Base-by-base conservation (phyloP, 164 flowering plant genomes). In the Vitis amurensis region DNA sequence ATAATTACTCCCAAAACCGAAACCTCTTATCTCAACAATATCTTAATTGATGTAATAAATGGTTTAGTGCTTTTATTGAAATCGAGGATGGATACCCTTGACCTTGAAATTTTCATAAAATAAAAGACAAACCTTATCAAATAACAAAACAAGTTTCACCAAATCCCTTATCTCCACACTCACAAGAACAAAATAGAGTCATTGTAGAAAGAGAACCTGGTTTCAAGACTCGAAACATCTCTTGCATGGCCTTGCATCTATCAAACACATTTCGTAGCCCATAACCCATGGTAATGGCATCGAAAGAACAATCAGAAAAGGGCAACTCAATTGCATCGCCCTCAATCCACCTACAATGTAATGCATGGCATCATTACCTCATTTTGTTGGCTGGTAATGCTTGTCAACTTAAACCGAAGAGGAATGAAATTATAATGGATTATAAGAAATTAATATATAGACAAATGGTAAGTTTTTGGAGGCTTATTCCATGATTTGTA, bases 271-370 rank as follows among this genome's bases (percentile, higher is more conserved):
- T 94, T 48, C 97, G 79, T 9, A 94, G 82, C 11, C 99, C 99
- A 79, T 82, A 94, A 55, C 99, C 99, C 68, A 92, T 77, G 3
- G 97, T 91, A 59, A 89, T 79, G 31, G 97, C 99, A 85, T 91
- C 94, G 77, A 94, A 94, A 73, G 50, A 80, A 72, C 79, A 72
- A 53, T 89, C 85, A n/a, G 91, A 69, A 80, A 87, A 93, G 7
- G 96, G 98, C 70, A 95, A 78, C 70, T 87, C 77, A 72, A 84
- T 84, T 9, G 94, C 98, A 87, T 91, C 88, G 12, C 97, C 99
- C 86, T 91, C 92, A 68, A 95, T 51, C 99, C 99, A 95, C 82
- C 99, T 95, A 68, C 56, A 65, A 31, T 12, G 6, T 30, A 74
- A 59, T 23, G 44, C 61, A 48, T 58, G 10, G 50, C 11, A 71